These are phyloP conservation scores for Leccinum subgranulosum DNA, from an alignment of 768 basidiomycete species.

Conservation along the genomic window DNA sequence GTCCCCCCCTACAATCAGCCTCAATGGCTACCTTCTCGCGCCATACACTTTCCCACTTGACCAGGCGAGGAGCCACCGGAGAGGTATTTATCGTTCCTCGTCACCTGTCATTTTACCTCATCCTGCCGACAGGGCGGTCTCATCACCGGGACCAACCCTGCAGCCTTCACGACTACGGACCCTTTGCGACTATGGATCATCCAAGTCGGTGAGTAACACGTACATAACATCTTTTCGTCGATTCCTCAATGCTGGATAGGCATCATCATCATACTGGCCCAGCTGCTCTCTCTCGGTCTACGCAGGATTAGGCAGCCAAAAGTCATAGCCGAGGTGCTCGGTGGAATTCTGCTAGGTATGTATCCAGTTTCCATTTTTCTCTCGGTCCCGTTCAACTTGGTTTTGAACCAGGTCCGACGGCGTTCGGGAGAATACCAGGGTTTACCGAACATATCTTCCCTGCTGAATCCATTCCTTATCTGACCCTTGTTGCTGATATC, in stretches of 20 bases:
- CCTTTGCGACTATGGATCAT: slow-evolving; percentile 78
- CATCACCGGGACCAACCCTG: slow-evolving; percentile 71
- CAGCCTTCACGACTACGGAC: slow-evolving; percentile 58
- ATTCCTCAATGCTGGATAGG: slow-evolving; percentile 38
- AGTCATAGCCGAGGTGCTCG: slow-evolving; percentile 81
- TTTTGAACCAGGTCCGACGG: slow-evolving; percentile 39
- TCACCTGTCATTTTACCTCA: not conserved
- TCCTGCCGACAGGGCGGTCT: slow-evolving; percentile 59
- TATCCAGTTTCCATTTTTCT: slow-evolving; percentile 38
- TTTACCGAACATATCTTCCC: slow-evolving; percentile 90
- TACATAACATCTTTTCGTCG: not conserved
- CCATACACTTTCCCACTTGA: slow-evolving; percentile 34
- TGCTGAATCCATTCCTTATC: slow-evolving; percentile 60
- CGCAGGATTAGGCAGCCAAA: slow-evolving; percentile 81
- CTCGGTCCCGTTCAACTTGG: not conserved
- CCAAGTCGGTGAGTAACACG: slow-evolving; percentile 58
- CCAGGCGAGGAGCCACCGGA: slow-evolving; percentile 19
- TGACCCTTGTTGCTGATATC: slow-evolving; percentile 85
- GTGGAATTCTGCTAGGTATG: slow-evolving; percentile 79
- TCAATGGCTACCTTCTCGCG: slow-evolving; percentile 40
- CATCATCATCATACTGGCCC: slow-evolving; percentile 79
- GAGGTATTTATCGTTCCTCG: slow-evolving; percentile 12
- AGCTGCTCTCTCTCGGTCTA: slow-evolving; percentile 68
- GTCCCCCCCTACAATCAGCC: not conserved
- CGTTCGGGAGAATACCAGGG: slow-evolving; percentile 79